phyloP scores from a whole-genome alignment of 352 stramenopile genomes.

The Thalassiosira mediterranea region DNA sequence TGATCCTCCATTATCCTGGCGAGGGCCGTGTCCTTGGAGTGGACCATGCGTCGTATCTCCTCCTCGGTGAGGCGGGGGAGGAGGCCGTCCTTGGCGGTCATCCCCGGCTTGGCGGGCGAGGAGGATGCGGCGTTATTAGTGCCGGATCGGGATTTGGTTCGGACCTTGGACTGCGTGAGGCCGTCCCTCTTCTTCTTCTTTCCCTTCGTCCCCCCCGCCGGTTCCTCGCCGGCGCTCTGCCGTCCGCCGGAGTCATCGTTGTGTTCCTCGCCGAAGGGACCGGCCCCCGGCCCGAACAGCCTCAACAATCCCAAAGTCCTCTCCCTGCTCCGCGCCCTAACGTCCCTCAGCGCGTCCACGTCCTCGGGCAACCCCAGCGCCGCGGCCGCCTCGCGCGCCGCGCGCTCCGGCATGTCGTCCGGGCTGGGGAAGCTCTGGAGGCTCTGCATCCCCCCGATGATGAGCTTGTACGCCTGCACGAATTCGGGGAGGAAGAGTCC shows the following conservation, averaged over 20 bases:
- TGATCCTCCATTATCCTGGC: constrained; percentile 48
- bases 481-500: constrained; percentile 47
- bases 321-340: constrained; percentile 24
- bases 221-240: constrained; percentile 27
- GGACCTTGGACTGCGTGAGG: background rate
- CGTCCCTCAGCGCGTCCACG: background rate
- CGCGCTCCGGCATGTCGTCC: background rate
- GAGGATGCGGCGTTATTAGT: background rate
- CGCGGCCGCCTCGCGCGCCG: background rate
- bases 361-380: background rate
- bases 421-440: constrained; percentile 34
- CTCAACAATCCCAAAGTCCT: constrained; percentile 35
- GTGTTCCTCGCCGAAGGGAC: too few species aligned
- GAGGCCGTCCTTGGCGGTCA: constrained; percentile 43
- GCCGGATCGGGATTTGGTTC: background rate
- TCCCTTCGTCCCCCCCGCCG: constrained; percentile 1
- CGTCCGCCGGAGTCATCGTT: constrained; percentile 8
- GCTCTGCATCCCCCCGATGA: constrained; percentile 51
- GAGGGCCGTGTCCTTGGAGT: constrained; percentile 45
- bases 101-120: background rate
- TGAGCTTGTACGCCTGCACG: constrained; percentile 46
- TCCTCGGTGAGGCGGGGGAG: constrained; percentile 38
- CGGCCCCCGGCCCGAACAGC: constrained; percentile 42
- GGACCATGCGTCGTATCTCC: constrained; percentile 47
- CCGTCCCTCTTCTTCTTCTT: constrained; percentile 5